phyloP scores from a whole-genome alignment of 495 filamentous ascomycete species.

The Rhypophila decipiens region DNA sequence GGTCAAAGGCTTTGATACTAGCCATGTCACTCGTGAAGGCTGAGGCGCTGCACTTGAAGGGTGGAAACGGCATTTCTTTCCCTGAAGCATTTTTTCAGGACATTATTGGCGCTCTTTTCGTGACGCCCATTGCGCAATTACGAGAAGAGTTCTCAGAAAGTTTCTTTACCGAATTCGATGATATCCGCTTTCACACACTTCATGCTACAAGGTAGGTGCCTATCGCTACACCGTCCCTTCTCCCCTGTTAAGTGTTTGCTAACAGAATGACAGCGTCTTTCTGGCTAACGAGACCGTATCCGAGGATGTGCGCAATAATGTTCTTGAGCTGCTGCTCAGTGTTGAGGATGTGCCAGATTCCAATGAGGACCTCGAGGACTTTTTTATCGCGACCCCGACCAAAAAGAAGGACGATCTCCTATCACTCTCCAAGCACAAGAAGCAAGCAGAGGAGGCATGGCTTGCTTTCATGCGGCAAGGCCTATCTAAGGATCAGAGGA shows the following conservation, averaged over 20 bases:
- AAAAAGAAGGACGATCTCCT: constrained; percentile 47
- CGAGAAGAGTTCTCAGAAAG: constrained; percentile 67
- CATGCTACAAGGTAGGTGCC: constrained; percentile 59
- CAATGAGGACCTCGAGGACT: constrained; percentile 57
- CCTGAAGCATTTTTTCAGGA: constrained; percentile 54
- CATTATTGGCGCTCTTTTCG: constrained; percentile 58
- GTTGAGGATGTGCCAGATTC: constrained; percentile 58
- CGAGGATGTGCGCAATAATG: constrained; percentile 41
- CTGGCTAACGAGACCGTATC: constrained; percentile 33
- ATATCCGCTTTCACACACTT: constrained; percentile 79
- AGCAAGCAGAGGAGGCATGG: constrained; percentile 79
- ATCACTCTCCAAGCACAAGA: constrained; percentile 59
- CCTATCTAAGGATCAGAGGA: constrained; percentile 66
- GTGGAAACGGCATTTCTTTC: constrained; percentile 58
- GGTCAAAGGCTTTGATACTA: constrained; percentile 61
- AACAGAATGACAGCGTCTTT: constrained; percentile 25
- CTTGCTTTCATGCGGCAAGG: constrained; percentile 64
- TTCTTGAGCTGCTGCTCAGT: constrained; percentile 57
- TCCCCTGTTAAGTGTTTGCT: constrained; percentile 5
- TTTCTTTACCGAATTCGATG: constrained; percentile 72
- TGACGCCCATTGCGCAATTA: constrained; percentile 47
- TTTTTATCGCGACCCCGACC: constrained; percentile 50
- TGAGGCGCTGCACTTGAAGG: constrained; percentile 56
- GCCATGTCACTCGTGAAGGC: constrained; percentile 80
- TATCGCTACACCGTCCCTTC: no score